Evolutionary conservation across 129 eudicot species (phyloP).

Genomic region (Escallonia rubra): DNA sequence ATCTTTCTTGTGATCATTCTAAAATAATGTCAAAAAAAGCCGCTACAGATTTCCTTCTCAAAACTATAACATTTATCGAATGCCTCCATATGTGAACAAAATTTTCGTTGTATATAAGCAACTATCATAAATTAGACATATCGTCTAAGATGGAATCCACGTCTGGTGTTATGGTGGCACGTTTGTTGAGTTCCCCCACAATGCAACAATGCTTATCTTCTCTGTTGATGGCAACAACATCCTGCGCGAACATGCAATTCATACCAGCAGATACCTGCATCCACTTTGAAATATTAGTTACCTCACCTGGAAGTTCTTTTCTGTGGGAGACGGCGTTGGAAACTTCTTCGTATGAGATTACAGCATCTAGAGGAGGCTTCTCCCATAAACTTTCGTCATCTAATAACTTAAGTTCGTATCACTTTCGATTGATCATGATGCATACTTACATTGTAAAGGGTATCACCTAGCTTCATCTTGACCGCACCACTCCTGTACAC

Average conservation of each 20-base stretch:
- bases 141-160: slow-evolving; percentile 48
- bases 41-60: not conserved
- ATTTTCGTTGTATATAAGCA: not conserved
- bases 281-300: slow-evolving; percentile 1
- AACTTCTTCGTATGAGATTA: too few relatives aligned
- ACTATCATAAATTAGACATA: slow-evolving; percentile 29
- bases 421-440: too few relatives aligned
- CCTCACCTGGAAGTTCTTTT: too few relatives aligned
- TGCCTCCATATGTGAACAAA: slow-evolving; percentile 9
- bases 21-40: not conserved
- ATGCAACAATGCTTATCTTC: slow-evolving; percentile 49
- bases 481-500: slow-evolving; percentile 86
- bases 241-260: slow-evolving; percentile 62
- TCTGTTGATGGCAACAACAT: slow-evolving; percentile 55
- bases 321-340: too few relatives aligned
- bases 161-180: slow-evolving; percentile 70
- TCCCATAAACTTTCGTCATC: too few relatives aligned
- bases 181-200: slow-evolving; percentile 68
- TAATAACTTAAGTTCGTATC: too few relatives aligned
- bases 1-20: not conserved
- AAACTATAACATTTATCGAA: not conserved
- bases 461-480: slow-evolving; percentile 81
- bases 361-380: too few relatives aligned
- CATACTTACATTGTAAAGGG: slow-evolving; percentile 65
- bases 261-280: slow-evolving; percentile 68